Base-by-base conservation (phyloP, 805 yeast genomes). In the Pichia kluyveri region DNA sequence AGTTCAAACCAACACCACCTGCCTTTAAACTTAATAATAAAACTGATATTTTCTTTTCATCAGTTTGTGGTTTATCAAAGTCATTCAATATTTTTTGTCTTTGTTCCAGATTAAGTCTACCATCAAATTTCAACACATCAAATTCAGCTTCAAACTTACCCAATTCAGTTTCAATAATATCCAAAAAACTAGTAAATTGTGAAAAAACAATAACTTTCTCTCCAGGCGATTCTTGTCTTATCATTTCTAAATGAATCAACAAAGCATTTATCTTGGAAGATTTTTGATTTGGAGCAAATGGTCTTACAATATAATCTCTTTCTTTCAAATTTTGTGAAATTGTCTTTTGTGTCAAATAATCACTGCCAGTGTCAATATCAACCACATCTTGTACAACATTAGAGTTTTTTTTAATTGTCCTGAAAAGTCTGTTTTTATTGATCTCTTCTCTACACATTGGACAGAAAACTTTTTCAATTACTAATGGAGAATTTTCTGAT, bases 1-100 rank as follows among this genome's bases (percentile, higher is more conserved):
- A 68, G 59, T 90, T 90, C 52, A 90, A 70, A 0, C 97, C 97
- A 12, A 89, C 96, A 8, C 97, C 97, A 26, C 97, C 97, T 0
- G 96, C 95, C 62, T 88, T 90, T 52, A 89, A 67, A 8, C 95
- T 84, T 18, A 90, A 61, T 23, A 90, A 67, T 11, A 90, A 61
- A 1, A 90, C 74, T 38, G 63, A 55, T 1, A 60, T 47, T 46
- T 59, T 55, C 23, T 67, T 60, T 30, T 60, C 60, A n/a, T 59
- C 53, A 4, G 50, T 43, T 4, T 45, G 31, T 26, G 49, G 17
- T 5, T 42, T 44, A 28, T 67, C 67, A 60, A 91, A 90, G 18
- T 73, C 71, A 15, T 69, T 73, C 40, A 91, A 64, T 0, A 86
- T 77, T 18, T 63, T 66, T 27, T 80, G 76, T 38, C 98, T 71